Conservation (phyloP, 257 asterid species). For the Fraxinus anomala region DNA sequence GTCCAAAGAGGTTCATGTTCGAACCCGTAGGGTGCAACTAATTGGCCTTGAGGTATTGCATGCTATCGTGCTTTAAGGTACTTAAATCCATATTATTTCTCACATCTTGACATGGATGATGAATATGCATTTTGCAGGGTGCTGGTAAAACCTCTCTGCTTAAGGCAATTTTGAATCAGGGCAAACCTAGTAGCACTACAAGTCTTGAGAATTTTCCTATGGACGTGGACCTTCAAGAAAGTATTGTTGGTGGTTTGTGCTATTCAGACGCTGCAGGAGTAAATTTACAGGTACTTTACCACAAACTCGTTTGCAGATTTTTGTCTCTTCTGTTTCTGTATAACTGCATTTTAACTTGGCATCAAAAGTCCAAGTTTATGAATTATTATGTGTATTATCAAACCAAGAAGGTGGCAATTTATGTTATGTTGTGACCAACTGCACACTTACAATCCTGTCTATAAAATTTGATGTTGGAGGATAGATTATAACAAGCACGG, state of each 20-base stretch:
- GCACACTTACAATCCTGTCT: not conserved
- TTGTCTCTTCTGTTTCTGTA: conserved; percentile 7
- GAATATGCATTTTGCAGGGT: conserved; percentile 58
- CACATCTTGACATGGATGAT: conserved; percentile 9
- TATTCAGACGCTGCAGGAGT: conserved; percentile 83
- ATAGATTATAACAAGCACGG: not conserved
- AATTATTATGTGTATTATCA: not conserved
- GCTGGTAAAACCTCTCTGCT: conserved; percentile 95
- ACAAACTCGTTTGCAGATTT: not conserved
- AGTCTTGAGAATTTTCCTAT: conserved; percentile 51
- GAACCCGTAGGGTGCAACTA: conserved; percentile 87
- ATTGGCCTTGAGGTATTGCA: conserved; percentile 91
- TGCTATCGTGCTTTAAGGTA: conserved; percentile 7
- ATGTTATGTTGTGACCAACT: not conserved
- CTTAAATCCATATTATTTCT: conserved; percentile 15
- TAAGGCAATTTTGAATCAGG: conserved; percentile 74
- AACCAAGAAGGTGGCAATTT: not conserved
- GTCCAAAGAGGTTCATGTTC: conserved; percentile 74
- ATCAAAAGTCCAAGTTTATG: not conserved
- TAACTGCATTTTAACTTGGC: conserved; percentile 2
- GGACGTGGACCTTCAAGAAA: conserved; percentile 73
- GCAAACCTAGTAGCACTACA: conserved; percentile 41
- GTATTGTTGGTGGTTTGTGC: conserved; percentile 88
- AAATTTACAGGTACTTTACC: conserved; percentile 74
- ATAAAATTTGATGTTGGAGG: not conserved